phyloP scores from a whole-genome alignment of 2,329 filamentous ascomycete species.

The Fusarium sp. region DNA sequence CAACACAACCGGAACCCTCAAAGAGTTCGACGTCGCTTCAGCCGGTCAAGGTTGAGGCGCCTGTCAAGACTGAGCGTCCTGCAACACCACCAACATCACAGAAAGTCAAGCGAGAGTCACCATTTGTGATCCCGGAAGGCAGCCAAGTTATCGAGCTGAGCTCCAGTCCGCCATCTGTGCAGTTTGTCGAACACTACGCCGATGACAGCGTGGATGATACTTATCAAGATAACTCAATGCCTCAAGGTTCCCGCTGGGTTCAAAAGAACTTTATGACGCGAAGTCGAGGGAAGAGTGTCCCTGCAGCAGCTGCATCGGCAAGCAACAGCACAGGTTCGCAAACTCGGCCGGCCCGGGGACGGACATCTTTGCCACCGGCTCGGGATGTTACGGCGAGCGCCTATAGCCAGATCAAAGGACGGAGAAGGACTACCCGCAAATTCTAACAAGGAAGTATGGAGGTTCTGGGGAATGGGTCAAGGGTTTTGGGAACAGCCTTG shows the following conservation, averaged over 20 bases:
- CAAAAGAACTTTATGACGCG: conserved; percentile 38
- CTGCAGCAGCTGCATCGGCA: conserved; percentile 16
- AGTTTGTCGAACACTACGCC: conserved; percentile 35
- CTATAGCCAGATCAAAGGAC: conserved; percentile 40
- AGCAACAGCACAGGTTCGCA: conserved; percentile 1
- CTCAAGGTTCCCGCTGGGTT: conserved; percentile 33
- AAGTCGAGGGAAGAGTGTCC: conserved; percentile 35
- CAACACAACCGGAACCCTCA: conserved; percentile 45
- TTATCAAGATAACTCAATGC: conserved; percentile 34
- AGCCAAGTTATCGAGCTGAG: conserved; percentile 49
- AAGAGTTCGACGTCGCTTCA: conserved; percentile 3
- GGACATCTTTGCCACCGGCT: conserved; percentile 34
- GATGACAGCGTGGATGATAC: conserved; percentile 39
- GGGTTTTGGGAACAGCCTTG: background rate
- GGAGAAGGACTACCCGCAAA: conserved; percentile 35
- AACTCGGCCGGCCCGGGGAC: conserved; percentile 12
- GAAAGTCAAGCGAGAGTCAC: conserved; percentile 29
- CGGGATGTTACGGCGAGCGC: conserved; percentile 36
- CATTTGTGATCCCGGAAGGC: conserved; percentile 44
- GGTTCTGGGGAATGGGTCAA: conserved; percentile 5
- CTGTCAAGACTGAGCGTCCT: background rate
- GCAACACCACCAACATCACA: conserved; percentile 28
- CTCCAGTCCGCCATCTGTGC: conserved; percentile 42
- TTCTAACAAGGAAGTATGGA: conserved; percentile 26
- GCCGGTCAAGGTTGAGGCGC: conserved; percentile 12